Percentiles rank a stretch among this genome's conserved stretches.
Conservation (phyloP, 2,329 filamentous ascomycete genomes). For the Hymenoscyphus fraxineus region DNA sequence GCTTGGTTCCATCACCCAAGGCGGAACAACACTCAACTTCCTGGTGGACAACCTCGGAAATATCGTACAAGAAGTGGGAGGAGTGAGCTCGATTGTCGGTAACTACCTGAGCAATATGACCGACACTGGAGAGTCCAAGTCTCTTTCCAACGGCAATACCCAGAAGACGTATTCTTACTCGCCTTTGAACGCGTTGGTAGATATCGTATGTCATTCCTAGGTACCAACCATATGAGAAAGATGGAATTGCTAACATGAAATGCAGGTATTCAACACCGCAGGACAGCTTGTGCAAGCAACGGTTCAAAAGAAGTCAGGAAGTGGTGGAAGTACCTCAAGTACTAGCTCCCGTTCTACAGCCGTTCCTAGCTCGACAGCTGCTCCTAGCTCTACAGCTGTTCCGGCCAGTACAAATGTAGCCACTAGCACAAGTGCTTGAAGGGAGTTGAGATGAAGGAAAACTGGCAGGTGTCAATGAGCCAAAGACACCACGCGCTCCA, state of each 20-base stretch:
- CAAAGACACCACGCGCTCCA: too few species aligned
- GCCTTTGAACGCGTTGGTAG: constrained; percentile 47
- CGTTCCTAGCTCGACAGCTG: background rate
- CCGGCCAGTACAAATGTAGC: too few species aligned
- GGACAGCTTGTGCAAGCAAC: constrained; percentile 52
- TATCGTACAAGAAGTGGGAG: constrained; percentile 56
- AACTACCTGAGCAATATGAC: constrained; percentile 59
- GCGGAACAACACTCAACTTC: constrained; percentile 51
- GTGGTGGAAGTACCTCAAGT: background rate
- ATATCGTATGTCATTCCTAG: constrained; percentile 41
- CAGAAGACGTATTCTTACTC: constrained; percentile 52
- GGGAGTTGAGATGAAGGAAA: too few species aligned
- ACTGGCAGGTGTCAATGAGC: too few species aligned
- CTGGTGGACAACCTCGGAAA: constrained; percentile 59
- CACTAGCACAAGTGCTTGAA: too few species aligned
- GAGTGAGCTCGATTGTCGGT: constrained; percentile 52
- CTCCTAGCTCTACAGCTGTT: too few species aligned
- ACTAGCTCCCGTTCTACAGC: constrained; percentile 4
- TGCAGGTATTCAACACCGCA: constrained; percentile 43
- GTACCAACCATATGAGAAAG: background rate
- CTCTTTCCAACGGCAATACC: constrained; percentile 37
- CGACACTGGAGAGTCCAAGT: constrained; percentile 35
- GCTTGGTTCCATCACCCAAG: constrained; percentile 55
- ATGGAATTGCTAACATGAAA: background rate
- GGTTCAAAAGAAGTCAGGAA: constrained; percentile 29